Conservation (phyloP, 495 filamentous ascomycete species). For the Neurospora hispaniola region DNA sequence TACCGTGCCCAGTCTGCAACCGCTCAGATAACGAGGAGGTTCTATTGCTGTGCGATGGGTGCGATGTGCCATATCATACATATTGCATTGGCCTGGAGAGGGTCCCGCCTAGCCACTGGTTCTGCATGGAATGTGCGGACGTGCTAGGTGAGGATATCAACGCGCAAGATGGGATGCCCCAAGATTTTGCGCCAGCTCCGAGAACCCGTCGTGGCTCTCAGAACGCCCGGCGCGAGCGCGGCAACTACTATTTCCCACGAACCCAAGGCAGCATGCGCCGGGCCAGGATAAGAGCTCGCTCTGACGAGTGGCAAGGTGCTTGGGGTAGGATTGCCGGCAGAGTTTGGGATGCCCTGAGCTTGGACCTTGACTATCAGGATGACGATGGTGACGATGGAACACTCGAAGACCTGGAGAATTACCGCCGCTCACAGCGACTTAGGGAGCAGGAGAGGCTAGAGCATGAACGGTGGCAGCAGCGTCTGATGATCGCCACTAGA, state of each 20-base stretch:
- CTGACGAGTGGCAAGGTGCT: conserved; percentile 44
- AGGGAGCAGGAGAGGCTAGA: conserved; percentile 55
- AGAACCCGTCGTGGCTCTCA: conserved; percentile 2
- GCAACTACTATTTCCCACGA: conserved; percentile 31
- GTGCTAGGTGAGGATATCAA: conserved; percentile 36
- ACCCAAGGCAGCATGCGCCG: conserved; percentile 39
- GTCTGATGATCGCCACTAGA: conserved; percentile 65
- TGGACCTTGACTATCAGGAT: conserved; percentile 86
- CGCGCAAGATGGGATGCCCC: conserved; percentile 8
- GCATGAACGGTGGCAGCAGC: conserved; percentile 64
- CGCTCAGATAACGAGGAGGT: conserved; percentile 64
- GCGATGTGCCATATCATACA: conserved; percentile 74
- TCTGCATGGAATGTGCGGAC: conserved; percentile 64
- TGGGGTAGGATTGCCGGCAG: conserved; percentile 42
- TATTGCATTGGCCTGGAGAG: conserved; percentile 72
- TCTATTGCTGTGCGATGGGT: conserved; percentile 78
- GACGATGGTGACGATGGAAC: conserved; percentile 49
- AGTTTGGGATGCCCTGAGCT: conserved; percentile 45
- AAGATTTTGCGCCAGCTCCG: not conserved
- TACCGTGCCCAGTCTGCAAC: conserved; percentile 74
- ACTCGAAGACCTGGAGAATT: conserved; percentile 25
- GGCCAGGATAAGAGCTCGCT: conserved; percentile 34
- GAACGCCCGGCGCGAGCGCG: not conserved
- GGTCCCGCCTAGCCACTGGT: conserved; percentile 70
- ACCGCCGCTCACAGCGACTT: conserved; percentile 43